Evolutionary conservation across 2,329 filamentous ascomycete genomes (phyloP).

Genomic region (Colletotrichum sojae): DNA sequence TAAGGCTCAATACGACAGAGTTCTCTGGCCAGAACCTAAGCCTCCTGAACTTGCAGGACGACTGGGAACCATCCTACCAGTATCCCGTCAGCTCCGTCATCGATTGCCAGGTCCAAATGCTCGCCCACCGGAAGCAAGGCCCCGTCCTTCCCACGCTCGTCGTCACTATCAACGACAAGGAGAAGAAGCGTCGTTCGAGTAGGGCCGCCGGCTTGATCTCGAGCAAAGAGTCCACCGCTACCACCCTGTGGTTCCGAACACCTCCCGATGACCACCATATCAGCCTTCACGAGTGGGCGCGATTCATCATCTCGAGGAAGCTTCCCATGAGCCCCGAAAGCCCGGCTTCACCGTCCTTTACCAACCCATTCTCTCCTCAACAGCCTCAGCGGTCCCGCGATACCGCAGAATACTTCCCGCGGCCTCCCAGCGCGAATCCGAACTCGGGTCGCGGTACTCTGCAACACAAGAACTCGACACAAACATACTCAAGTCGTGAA

Average conservation of each 20-base stretch:
- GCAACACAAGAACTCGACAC: slow-evolving; percentile 64
- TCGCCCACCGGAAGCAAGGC: slow-evolving; percentile 74
- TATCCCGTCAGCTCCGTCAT: slow-evolving; percentile 66
- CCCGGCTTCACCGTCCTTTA: slow-evolving; percentile 67
- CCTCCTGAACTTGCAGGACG: slow-evolving; percentile 57
- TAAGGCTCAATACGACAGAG: slow-evolving; percentile 46
- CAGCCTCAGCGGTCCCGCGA: slow-evolving; percentile 51
- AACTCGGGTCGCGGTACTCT: slow-evolving; percentile 53
- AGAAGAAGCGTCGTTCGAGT: slow-evolving; percentile 75
- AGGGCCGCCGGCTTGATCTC: slow-evolving; percentile 70
- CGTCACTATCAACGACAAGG: slow-evolving; percentile 71
- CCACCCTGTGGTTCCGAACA: slow-evolving; percentile 70
- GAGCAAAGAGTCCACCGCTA: slow-evolving; percentile 64
- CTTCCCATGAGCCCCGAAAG: slow-evolving; percentile 65
- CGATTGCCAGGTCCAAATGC: slow-evolving; percentile 71
- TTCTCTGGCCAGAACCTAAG: slow-evolving; percentile 24
- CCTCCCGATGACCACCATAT: slow-evolving; percentile 65
- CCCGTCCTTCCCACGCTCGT: slow-evolving; percentile 72
- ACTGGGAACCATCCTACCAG: slow-evolving; percentile 68
- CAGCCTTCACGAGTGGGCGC: slow-evolving; percentile 72
- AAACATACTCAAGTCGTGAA: slow-evolving; percentile 64
- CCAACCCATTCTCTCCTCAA: slow-evolving; percentile 65
- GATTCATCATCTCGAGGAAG: slow-evolving; percentile 64
- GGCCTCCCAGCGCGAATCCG: slow-evolving; percentile 61
- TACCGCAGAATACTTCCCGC: slow-evolving; percentile 56